Evolutionary conservation across 2,329 filamentous ascomycete genomes (phyloP), one percentile per base, ranked within the genome.

Genomic region (Pseudocercospora fuligena): DNA sequence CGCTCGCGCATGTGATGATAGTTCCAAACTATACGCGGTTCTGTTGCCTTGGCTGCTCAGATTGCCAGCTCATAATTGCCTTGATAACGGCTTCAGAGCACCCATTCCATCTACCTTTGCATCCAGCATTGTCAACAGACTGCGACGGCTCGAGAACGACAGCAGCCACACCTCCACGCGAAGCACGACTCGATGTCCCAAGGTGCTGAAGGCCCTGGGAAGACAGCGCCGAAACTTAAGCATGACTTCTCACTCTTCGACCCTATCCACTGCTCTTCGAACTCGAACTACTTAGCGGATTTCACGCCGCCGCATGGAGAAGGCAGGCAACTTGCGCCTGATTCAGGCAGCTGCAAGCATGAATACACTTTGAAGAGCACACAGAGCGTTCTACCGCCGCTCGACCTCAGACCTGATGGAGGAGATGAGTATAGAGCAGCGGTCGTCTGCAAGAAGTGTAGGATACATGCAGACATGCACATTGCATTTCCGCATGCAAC

Each of bases 381-480:
- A 54, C 87, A 90, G 76, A 87, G 85, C 62, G 76, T 80, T 33
- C 74, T 84, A 27, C 82, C 84, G 5, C 75, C 76, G 11, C 75
- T 80, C 11, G 82, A 84, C 64, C 74, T 78, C 31, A 73, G 77
- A 33, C 76, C 80, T 40, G 76, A 78, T 66, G 69, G 70, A 33
- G 66, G 76, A 6, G 82, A 83, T 2, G 74, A 82, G 56, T 88
- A 86, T 74, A 87, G 84, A 70, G 81, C 90, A 29, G 85, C 88
- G 16, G 83, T 88, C 3, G 83, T 88, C 70, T 92, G 90, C 77
- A 78, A 82, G 64, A 82, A 81, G 66, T 92, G 90, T 75, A 85
- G 87, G 60, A 83, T 83, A 73, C 89, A 92, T 77, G 79, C 90
- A 51, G 83, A 88, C 70, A 75, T 92, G 23, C 79, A 80, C 11